phyloP scores from a whole-genome alignment of 805 yeast genomes.

The Ogataea degrootiae region DNA sequence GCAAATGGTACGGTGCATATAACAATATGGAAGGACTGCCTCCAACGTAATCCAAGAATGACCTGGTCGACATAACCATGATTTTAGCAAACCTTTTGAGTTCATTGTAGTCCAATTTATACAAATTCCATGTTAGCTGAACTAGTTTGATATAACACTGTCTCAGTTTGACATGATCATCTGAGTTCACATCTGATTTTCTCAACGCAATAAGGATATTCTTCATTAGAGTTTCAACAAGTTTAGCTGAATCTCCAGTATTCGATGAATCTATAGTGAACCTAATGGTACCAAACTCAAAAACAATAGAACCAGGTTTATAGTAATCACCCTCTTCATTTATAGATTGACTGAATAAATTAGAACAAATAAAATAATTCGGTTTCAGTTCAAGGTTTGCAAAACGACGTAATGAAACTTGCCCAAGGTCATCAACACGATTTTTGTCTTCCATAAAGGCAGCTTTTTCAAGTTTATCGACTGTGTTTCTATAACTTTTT shows the following conservation, averaged over 20 bases:
- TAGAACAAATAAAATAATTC: conserved; percentile 15
- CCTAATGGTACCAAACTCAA: conserved; percentile 12
- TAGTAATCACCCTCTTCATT: conserved; percentile 15
- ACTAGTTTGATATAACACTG: conserved; percentile 20
- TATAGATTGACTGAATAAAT: conserved; percentile 12
- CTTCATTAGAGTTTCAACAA: conserved; percentile 10
- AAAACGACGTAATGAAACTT: conserved; percentile 7
- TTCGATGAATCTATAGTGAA: conserved; percentile 13
- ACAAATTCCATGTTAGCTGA: conserved; percentile 22
- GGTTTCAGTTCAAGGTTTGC: conserved; percentile 3
- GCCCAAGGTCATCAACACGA: not conserved
- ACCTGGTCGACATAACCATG: conserved; percentile 8
- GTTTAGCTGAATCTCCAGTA: conserved; percentile 4
- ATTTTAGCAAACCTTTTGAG: conserved; percentile 14
- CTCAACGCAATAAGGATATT: conserved; percentile 5
- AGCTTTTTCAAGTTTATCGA: not conserved
- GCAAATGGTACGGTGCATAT: conserved; percentile 21
- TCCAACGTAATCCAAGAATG: conserved; percentile 5
- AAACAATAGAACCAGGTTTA: conserved; percentile 8
- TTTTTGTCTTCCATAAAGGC: not conserved
- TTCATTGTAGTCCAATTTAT: conserved; percentile 4
- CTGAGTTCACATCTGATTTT: not conserved
- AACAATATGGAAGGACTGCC: conserved; percentile 8
- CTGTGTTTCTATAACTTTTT: not conserved
- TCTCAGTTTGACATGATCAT: conserved; percentile 13